These are phyloP conservation scores for Dalechampia spathulata DNA, from an alignment of 441 rosid species.

Conservation along the genomic window DNA sequence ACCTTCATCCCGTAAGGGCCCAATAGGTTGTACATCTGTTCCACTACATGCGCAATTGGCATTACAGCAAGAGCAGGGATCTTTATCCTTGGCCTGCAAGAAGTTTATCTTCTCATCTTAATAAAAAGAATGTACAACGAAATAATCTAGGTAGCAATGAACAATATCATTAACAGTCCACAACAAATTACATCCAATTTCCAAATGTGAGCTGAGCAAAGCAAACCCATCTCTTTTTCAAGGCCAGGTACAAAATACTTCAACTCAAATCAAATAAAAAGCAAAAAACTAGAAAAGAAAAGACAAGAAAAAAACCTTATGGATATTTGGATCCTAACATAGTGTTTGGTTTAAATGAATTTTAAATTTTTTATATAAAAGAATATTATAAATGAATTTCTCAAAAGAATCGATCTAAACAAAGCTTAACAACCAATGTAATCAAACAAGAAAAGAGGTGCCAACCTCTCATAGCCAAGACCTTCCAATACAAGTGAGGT, in stretches of 20 bases:
- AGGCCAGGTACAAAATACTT: neutral
- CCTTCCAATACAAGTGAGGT: conserved; percentile 62
- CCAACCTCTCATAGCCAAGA: conserved; percentile 98
- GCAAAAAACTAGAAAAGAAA: no score
- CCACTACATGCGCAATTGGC: conserved; percentile 83
- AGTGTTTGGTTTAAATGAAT: no score
- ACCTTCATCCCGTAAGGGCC: conserved; percentile 91
- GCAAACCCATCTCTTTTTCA: neutral
- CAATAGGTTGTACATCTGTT: conserved; percentile 50
- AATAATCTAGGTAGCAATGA: neutral
- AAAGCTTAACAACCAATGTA: neutral
- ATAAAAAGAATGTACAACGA: neutral
- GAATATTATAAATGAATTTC: no score
- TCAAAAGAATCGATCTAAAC: no score
- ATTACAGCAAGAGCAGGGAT: conserved; percentile 66
- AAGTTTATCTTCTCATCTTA: neutral
- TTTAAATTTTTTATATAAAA: no score
- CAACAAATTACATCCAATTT: neutral
- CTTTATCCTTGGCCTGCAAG: conserved; percentile 80
- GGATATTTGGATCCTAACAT: no score
- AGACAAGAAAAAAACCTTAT: no score
- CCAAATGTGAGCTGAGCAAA: neutral
- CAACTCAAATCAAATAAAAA: neutral
- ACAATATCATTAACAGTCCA: neutral
- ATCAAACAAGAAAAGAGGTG: conserved; percentile 14